A percentile compares a stretch with the other conserved stretches of the same genome.
Evolutionary conservation across 2,329 filamentous ascomycete genomes (phyloP).

Genomic region (Whalleya microplaca): DNA sequence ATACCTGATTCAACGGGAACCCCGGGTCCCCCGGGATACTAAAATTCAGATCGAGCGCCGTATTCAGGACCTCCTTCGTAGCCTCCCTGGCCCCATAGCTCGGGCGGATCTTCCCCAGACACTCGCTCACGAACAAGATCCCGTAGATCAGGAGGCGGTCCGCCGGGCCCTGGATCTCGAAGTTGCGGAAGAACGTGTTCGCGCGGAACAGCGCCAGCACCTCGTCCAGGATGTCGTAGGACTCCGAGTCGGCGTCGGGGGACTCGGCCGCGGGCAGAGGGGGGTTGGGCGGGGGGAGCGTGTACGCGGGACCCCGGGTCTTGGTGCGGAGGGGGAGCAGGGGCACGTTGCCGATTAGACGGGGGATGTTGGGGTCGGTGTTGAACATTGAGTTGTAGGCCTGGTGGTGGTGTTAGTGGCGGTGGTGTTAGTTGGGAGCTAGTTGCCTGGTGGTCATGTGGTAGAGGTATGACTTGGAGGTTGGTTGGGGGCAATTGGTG

Average conservation of each 20-base stretch:
- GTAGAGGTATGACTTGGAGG: conserved; percentile 7
- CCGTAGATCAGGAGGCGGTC: conserved; percentile 96
- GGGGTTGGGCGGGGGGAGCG: conserved; percentile 65
- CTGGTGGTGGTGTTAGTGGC: conserved; percentile 47
- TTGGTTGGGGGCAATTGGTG: conserved; percentile 26
- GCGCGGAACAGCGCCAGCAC: conserved; percentile 90
- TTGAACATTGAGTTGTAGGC: conserved; percentile 98
- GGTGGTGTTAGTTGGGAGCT: conserved; percentile 6
- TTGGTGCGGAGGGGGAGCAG: conserved; percentile 93
- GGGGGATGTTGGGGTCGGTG: conserved; percentile 70
- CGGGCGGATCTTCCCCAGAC: conserved; percentile 84
- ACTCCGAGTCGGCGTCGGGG: conserved; percentile 84
- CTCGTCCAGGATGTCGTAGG: conserved; percentile 96
- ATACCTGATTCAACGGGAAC: conserved; percentile 88
- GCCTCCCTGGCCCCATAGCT: conserved; percentile 63
- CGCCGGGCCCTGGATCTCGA: conserved; percentile 95
- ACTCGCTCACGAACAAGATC: conserved; percentile 92
- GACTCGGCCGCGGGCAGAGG: conserved; percentile 63
- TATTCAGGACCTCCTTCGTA: conserved; percentile 80
- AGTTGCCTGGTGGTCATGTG: not conserved
- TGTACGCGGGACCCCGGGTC: conserved; percentile 92
- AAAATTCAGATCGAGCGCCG: conserved; percentile 91
- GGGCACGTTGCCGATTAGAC: conserved; percentile 84
- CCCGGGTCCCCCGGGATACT: conserved; percentile 90
- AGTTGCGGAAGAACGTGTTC: conserved; percentile 99